Evolutionary conservation across 108 stramenopile species (phyloP).

Genomic region (Seminavis robusta): DNA sequence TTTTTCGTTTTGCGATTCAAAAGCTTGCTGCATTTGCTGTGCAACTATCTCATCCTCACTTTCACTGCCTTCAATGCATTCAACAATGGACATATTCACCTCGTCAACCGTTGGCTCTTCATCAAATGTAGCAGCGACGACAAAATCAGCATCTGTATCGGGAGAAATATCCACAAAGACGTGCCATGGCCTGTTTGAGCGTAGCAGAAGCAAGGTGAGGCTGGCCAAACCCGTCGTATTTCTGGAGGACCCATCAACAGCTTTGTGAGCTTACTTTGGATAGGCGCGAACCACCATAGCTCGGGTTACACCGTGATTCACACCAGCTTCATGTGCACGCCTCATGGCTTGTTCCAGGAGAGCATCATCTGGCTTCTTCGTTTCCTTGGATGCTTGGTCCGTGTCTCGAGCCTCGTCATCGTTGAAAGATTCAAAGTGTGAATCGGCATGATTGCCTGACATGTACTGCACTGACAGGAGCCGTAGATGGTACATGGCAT

Average conservation of each 20-base stretch:
- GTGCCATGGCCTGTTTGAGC: conserved; percentile 70
- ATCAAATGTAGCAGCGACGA: conserved; percentile 87
- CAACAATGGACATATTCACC: conserved; percentile 77
- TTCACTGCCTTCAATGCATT: conserved; percentile 88
- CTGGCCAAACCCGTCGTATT: conserved; percentile 1
- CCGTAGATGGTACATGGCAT: conserved; percentile 80
- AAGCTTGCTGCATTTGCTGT: conserved; percentile 87
- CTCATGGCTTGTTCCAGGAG: conserved; percentile 79
- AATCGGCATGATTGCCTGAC: conserved; percentile 57
- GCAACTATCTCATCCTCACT: conserved; percentile 85
- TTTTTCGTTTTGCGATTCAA: conserved; percentile 31
- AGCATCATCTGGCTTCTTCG: conserved; percentile 41
- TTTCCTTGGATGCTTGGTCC: conserved; percentile 13
- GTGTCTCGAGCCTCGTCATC: conserved; percentile 5
- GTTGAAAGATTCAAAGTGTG: conserved; percentile 22
- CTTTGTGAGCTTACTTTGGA: conserved; percentile 54
- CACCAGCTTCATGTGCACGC: conserved; percentile 71
- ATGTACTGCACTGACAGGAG: conserved; percentile 82
- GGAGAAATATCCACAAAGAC: conserved; percentile 88
- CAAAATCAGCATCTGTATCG: conserved; percentile 84
- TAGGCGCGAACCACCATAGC: conserved; percentile 90
- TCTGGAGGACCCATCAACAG: not conserved
- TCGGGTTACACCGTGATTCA: conserved; percentile 76
- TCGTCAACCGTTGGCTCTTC: conserved; percentile 75
- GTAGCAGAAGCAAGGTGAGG: not conserved